phyloP scores from a whole-genome alignment of 2,329 filamentous ascomycete genomes.

The Ilyonectria robusta region DNA sequence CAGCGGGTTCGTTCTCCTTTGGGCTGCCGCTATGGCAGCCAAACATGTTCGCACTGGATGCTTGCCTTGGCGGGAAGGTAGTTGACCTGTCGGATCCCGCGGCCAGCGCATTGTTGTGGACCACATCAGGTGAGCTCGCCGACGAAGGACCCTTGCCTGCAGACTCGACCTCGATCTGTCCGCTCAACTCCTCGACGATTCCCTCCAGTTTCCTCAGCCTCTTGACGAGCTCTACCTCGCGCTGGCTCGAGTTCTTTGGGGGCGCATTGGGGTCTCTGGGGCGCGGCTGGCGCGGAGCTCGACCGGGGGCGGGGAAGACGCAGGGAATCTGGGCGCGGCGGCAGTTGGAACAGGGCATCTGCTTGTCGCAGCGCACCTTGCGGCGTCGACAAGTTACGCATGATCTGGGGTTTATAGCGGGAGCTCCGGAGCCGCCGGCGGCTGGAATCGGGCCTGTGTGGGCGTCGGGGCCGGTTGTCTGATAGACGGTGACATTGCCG shows the following conservation, averaged over 20 bases:
- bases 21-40: slow-evolving; percentile 35
- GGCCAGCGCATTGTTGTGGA: slow-evolving; percentile 33
- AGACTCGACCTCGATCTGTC: slow-evolving; percentile 72
- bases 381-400: slow-evolving; percentile 67
- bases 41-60: slow-evolving; percentile 29
- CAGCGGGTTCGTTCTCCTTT: slow-evolving; percentile 45
- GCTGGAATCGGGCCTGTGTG: slow-evolving; percentile 54
- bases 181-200: slow-evolving; percentile 79
- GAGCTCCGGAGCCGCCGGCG: slow-evolving; percentile 52
- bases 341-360: slow-evolving; percentile 83
- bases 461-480: slow-evolving; percentile 57
- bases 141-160: slow-evolving; percentile 50
- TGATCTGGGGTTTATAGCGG: slow-evolving; percentile 62
- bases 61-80: slow-evolving; percentile 33
- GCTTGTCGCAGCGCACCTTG: slow-evolving; percentile 85
- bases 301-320: slow-evolving; percentile 80
- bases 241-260: slow-evolving; percentile 71
- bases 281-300: slow-evolving; percentile 77
- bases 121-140: slow-evolving; percentile 50
- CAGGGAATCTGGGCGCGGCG: slow-evolving; percentile 79
- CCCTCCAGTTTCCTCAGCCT: slow-evolving; percentile 80
- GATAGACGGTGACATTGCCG: slow-evolving; percentile 56
- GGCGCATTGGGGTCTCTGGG: slow-evolving; percentile 75
- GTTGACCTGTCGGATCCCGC: slow-evolving; percentile 32
- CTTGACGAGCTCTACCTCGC: slow-evolving; percentile 79